Percentiles rank a stretch among this genome's conserved stretches.
phyloP scores from a whole-genome alignment of 2,329 filamentous ascomycete genomes.

The Macrophomina phaseolina region DNA sequence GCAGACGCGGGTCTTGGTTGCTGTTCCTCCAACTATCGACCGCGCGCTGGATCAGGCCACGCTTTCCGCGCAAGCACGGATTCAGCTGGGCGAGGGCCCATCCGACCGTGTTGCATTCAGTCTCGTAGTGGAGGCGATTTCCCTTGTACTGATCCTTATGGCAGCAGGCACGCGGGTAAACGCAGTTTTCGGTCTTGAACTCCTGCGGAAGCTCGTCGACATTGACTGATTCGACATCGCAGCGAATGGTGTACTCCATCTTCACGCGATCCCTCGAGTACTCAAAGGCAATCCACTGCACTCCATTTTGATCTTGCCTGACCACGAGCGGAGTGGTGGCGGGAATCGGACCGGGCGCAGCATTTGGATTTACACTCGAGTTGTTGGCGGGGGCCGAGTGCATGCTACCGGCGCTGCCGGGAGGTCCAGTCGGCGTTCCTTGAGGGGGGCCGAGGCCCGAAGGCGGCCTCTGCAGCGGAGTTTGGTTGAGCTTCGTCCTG shows the following conservation, averaged over 20 bases:
- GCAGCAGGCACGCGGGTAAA: slow-evolving; percentile 94
- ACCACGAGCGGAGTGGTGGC: slow-evolving; percentile 95
- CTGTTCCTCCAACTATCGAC: slow-evolving; percentile 99
- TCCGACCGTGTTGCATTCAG: slow-evolving; percentile 99
- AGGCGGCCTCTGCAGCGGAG: slow-evolving; percentile 62
- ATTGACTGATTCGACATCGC: slow-evolving; percentile 95
- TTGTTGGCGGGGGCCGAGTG: slow-evolving; percentile 46
- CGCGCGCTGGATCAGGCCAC: slow-evolving; percentile 92
- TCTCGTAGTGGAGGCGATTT: slow-evolving; percentile 95
- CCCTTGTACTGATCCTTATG: slow-evolving; percentile 95
- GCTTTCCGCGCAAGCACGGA: slow-evolving; percentile 86
- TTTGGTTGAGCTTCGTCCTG: slow-evolving; percentile 54
- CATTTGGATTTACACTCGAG: slow-evolving; percentile 78
- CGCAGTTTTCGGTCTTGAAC: slow-evolving; percentile 98
- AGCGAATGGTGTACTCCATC: slow-evolving; percentile 99
- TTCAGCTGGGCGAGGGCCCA: slow-evolving; percentile 97
- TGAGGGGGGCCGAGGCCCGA: slow-evolving; percentile 53
- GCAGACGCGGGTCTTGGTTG: slow-evolving; percentile 90
- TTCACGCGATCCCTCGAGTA: slow-evolving; percentile 97
- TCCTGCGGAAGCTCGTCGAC: slow-evolving; percentile 83
- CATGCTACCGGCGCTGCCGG: slow-evolving; percentile 48
- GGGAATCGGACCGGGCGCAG: slow-evolving; percentile 93
- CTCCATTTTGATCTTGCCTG: slow-evolving; percentile 91
- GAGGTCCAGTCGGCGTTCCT: slow-evolving; percentile 46
- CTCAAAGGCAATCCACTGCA: slow-evolving; percentile 99